Conservation (phyloP, 805 yeast species). For the Zygosaccharomyces gambellarensis region DNA sequence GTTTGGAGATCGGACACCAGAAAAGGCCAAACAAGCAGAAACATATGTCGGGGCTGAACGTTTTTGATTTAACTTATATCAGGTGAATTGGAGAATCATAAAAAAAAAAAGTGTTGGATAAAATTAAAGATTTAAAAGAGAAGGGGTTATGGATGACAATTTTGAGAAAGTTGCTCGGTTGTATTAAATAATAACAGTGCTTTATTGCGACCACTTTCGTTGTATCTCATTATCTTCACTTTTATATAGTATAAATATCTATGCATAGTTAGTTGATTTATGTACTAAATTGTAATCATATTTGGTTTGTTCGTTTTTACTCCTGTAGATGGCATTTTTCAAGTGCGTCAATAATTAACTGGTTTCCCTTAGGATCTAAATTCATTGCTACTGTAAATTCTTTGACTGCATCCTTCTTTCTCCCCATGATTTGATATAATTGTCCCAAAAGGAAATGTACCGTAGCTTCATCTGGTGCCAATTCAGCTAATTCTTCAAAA, state of each 20-base stretch:
- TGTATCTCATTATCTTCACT: neutral
- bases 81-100: neutral
- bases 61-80: neutral
- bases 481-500: conserved; percentile 62
- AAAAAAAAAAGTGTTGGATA: neutral
- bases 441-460: conserved; percentile 89
- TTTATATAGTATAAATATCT: neutral
- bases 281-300: conserved; percentile 9
- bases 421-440: conserved; percentile 68
- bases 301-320: conserved; percentile 8
- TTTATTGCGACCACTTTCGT: neutral
- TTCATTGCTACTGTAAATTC: conserved; percentile 86
- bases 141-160: neutral
- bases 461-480: conserved; percentile 93
- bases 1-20: conserved; percentile 10
- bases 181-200: neutral
- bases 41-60: conserved; percentile 1
- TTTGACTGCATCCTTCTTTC: conserved; percentile 71
- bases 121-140: neutral
- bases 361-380: conserved; percentile 88
- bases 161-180: neutral
- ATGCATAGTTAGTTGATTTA: conserved; percentile 5
- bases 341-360: conserved; percentile 77
- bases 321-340: conserved; percentile 43
- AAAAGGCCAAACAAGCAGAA: neutral